Base-by-base conservation (phyloP, 140 eudicot genomes). In the Flaveria floridana region DNA sequence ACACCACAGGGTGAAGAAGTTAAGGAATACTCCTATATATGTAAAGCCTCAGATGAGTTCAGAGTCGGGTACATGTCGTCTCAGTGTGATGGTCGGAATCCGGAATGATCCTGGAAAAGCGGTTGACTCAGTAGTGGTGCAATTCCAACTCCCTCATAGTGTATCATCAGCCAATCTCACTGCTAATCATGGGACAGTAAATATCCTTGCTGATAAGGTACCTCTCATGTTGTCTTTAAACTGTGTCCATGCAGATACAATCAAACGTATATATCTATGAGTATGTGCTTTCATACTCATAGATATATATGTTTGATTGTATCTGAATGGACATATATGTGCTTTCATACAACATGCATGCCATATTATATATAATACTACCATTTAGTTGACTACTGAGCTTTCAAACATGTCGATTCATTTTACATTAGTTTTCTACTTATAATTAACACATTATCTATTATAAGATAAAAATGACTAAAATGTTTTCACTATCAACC, bases 161-260 rank as follows among this genome's bases (percentile, higher is more conserved):
- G 87, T 94, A 39, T 56, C 74, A 34, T 90, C 99, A 0, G 88
- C 99, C 73, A 93, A 94, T 81, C 89, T 94, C 71, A 78, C 94
- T 69, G 76, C 99, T 58, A 94, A 94, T 72, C 84, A 81, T 81
- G 99, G 99, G 61, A 79, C 99, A 41, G 96, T 94, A 42, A 80
- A 90, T 78, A 83, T 94, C 59, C 97, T 94, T 81, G 84, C 97
- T 74, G 88, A 90, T 73, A 88, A 89, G 98, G 98, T 93, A 82
- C 73, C 65, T 30, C 48, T 47, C 13, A 11, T 56, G 5, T 14
- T 65, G 7, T 39, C 34, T 42, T 39, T 11, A 42, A 14, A 61
- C 20, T 46, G 7, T 61, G 8, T 28, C 52, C 23, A 48, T 74
- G 18, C 79, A 18, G 52, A 25, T 63, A 2, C 65, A 63, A 34